Percentiles rank a stretch among this genome's conserved stretches.
phyloP scores from a whole-genome alignment of 345 rosid genomes.

The Microthlaspi erraticum region DNA sequence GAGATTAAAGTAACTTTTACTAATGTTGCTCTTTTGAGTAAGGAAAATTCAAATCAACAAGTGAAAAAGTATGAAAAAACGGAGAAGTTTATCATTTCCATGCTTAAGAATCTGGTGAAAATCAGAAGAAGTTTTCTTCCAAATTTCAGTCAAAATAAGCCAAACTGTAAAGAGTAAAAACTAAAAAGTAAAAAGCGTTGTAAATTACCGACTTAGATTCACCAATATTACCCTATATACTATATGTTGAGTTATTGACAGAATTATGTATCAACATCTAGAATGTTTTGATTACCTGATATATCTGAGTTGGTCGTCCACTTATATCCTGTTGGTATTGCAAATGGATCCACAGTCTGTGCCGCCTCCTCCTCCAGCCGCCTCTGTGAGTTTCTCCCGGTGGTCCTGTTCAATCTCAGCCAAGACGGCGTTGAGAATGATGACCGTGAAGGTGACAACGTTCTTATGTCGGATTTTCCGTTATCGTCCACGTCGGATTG shows the following conservation, averaged over 20 bases:
- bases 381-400: constrained; percentile 50
- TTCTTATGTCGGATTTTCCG: constrained; percentile 46
- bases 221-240: not conserved
- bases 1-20: not conserved
- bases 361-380: constrained; percentile 34
- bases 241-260: too few species aligned
- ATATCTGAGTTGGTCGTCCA: constrained; percentile 58
- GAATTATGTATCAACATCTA: not conserved
- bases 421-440: constrained; percentile 52
- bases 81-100: not conserved
- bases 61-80: not conserved
- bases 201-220: too few species aligned
- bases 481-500: constrained; percentile 50
- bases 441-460: constrained; percentile 35
- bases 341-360: constrained; percentile 65
- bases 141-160: too few species aligned
- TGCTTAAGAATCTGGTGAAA: too few species aligned
- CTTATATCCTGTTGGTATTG: constrained; percentile 74
- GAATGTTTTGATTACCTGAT: constrained; percentile 35
- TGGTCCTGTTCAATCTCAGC: constrained; percentile 54
- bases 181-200: not conserved
- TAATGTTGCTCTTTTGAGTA: not conserved
- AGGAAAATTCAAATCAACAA: not conserved
- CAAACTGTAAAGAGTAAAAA: not conserved
- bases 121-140: too few species aligned